Evolutionary conservation across 441 rosid genomes (phyloP), one percentile per base, ranked within the genome.

Genomic region (Manihot esculenta): DNA sequence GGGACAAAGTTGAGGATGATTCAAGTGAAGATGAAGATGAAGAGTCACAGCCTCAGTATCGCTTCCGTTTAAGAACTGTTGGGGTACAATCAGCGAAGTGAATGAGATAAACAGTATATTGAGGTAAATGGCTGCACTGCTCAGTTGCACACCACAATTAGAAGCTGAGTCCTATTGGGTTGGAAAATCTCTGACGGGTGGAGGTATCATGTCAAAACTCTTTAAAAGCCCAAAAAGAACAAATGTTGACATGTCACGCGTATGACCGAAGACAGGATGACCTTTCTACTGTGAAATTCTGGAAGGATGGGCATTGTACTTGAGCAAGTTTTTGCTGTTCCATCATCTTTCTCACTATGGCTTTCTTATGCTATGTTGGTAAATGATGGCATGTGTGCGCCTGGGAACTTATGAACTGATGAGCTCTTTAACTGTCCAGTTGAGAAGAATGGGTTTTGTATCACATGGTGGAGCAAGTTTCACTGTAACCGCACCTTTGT

Each of bases 51-150:
- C 92, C 93, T 69, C 94, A 85, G 79, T 94, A 84, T 73, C 80
- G 93, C 45, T 94, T 94, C 81, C 92, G 96, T 21, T 87, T 94
- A 26, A 86, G 79, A 82, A 91, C 93, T 26, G 89, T 85, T 17
- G 96, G 94, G 50, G 88, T 86, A 51, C 84, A 89, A 58, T 83
- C 92, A 21, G 97, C 91, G 57, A 91, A 89, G 77, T 94, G 88
- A 70, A 64, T 47, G 59, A 62, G 60, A 10, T 42, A 38, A 35
- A 33, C 50, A 17, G 15, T 6, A 21, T 17, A 45, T 20, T 10
- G 33, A 30, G 44, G 27, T 24, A 15, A 60, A 66, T 61, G 50
- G 62, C 44, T 33, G 42, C 24, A 42, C 26, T 64, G 21, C 23
- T 57, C 49, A 11, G 10, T 18, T 2, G 4, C 55, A 21, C 11